phyloP scores from a whole-genome alignment of 345 rosid genomes.

The Pelargonium nanum region DNA sequence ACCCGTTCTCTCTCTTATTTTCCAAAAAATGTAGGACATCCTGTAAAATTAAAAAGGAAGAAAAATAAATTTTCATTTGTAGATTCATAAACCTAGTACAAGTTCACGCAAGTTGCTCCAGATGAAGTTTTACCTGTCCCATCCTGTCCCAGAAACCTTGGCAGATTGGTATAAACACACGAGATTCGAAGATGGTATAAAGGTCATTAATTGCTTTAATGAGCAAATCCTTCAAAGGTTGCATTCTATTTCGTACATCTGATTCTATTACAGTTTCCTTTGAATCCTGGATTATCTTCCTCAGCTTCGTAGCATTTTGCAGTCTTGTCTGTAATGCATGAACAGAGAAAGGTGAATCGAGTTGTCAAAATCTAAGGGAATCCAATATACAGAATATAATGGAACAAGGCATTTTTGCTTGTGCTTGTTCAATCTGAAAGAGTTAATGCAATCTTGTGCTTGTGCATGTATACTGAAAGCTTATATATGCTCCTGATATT shows the following conservation, averaged over 20 bases:
- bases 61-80: background rate
- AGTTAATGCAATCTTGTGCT: too few species aligned
- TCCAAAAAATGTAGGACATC: constrained; percentile 82
- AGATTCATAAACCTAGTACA: background rate
- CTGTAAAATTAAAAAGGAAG: constrained; percentile 23
- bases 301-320: constrained; percentile 70
- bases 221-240: constrained; percentile 71
- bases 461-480: too few species aligned
- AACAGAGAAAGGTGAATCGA: background rate
- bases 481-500: too few species aligned
- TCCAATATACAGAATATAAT: background rate
- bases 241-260: constrained; percentile 67
- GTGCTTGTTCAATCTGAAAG: too few species aligned
- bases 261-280: constrained; percentile 80
- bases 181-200: constrained; percentile 60
- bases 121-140: constrained; percentile 55
- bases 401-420: too few species aligned
- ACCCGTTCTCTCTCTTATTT: constrained; percentile 85
- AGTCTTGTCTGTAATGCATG: constrained; percentile 51
- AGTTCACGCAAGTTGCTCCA: background rate
- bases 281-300: constrained; percentile 90
- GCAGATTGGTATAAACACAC: constrained; percentile 70
- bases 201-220: constrained; percentile 65
- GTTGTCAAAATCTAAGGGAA: background rate
- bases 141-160: constrained; percentile 94